phyloP scores from a whole-genome alignment of 306 rosid genomes.

The Mimosa pudica region DNA sequence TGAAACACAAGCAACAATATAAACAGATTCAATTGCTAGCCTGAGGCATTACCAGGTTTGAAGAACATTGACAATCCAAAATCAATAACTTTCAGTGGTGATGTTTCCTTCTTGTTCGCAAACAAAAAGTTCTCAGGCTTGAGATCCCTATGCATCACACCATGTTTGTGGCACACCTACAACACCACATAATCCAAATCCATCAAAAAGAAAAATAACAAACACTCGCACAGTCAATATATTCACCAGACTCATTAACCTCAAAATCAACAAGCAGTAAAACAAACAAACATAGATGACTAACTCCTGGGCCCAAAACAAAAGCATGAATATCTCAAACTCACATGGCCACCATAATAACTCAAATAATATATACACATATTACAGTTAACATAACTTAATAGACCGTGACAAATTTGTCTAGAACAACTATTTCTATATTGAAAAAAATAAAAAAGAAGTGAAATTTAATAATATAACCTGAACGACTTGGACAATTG shows the following conservation, averaged over 20 bases:
- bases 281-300: conserved; percentile 9
- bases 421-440: too few species aligned
- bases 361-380: background rate
- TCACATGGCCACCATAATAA: conserved; percentile 8
- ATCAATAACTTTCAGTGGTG: conserved; percentile 85
- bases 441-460: background rate
- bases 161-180: conserved; percentile 92
- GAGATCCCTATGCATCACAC: conserved; percentile 95
- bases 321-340: background rate
- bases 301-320: background rate
- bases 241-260: background rate
- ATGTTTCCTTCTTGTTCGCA: conserved; percentile 84
- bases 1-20: conserved; percentile 12
- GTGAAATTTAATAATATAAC: conserved; percentile 37
- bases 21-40: conserved; percentile 1
- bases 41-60: conserved; percentile 70
- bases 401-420: background rate
- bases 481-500: conserved; percentile 97
- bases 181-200: conserved; percentile 28
- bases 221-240: background rate
- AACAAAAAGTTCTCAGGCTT: conserved; percentile 97
- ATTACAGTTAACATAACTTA: background rate
- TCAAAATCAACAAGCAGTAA: background rate
- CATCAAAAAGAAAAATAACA: background rate
- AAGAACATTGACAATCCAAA: conserved; percentile 94